Evolutionary conservation across 225 moss, liverwort and hornwort species (phyloP).

Genomic region (Pseudisothecium myosuroides): DNA sequence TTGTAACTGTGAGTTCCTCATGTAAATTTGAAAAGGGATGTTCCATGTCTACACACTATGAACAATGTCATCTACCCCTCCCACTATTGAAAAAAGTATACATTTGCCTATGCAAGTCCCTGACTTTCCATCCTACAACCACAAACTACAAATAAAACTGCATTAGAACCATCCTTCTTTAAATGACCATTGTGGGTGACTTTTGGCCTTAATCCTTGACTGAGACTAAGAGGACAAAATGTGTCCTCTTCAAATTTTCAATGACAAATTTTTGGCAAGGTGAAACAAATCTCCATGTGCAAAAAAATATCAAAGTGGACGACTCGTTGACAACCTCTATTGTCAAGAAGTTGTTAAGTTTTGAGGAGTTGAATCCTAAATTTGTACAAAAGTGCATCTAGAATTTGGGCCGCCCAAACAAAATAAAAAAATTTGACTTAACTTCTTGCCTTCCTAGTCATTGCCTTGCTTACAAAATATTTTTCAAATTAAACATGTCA

Average conservation of each 20-base stretch:
- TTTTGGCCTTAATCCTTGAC: neutral
- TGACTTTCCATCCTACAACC: neutral
- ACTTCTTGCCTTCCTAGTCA: neutral
- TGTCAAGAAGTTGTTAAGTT: too few species aligned
- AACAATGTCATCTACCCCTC: fast-evolving
- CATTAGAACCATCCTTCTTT: neutral
- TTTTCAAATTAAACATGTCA: fast-evolving
- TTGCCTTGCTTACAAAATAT: neutral
- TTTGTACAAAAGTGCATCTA: neutral
- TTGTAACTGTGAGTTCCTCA: neutral
- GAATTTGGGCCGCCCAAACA: fast-evolving
- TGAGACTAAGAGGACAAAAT: too few species aligned
- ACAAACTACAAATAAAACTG: neutral
- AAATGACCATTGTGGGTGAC: neutral
- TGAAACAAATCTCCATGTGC: too few species aligned
- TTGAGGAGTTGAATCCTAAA: too few species aligned
- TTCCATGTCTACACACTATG: too few species aligned
- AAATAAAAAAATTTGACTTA: neutral
- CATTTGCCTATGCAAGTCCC: neutral
- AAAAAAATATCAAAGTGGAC: too few species aligned
- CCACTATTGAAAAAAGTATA: fast-evolving
- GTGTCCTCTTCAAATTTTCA: too few species aligned
- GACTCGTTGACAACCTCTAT: too few species aligned
- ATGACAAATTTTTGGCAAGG: too few species aligned
- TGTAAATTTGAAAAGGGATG: neutral